Conservation (phyloP, 305 asterid species). For the Fraxinus velutina region DNA sequence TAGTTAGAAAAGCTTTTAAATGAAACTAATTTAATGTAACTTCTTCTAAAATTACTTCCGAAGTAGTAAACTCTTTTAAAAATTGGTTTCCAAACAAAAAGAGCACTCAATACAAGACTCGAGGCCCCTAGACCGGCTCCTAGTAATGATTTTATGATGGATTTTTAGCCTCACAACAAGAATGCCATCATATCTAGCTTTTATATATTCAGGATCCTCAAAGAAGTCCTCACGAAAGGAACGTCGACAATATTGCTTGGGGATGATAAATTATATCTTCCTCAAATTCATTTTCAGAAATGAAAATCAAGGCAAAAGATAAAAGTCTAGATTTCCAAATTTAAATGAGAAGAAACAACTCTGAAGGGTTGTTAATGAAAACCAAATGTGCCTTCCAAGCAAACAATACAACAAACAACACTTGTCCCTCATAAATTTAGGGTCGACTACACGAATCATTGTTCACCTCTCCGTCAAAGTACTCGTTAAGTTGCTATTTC, state of each 20-base stretch:
- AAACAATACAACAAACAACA: not conserved
- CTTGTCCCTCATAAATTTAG: not conserved
- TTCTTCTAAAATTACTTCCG: no score
- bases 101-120: not conserved
- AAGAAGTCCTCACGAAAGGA: not conserved
- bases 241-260: not conserved
- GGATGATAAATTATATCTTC: not conserved
- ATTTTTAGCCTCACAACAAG: not conserved
- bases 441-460: not conserved
- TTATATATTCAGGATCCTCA: not conserved
- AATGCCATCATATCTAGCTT: not conserved
- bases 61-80: no score
- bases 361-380: not conserved
- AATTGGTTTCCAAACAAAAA: no score
- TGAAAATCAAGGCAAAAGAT: not conserved
- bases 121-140: not conserved
- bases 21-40: no score
- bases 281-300: not conserved
- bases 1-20: not conserved
- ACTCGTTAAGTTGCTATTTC: not conserved
- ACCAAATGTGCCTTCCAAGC: not conserved
- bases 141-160: not conserved
- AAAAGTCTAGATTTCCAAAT: not conserved
- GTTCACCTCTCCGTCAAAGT: not conserved
- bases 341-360: not conserved